phyloP scores from a whole-genome alignment of 768 basidiomycete genomes.

The Favolaschia claudopus region DNA sequence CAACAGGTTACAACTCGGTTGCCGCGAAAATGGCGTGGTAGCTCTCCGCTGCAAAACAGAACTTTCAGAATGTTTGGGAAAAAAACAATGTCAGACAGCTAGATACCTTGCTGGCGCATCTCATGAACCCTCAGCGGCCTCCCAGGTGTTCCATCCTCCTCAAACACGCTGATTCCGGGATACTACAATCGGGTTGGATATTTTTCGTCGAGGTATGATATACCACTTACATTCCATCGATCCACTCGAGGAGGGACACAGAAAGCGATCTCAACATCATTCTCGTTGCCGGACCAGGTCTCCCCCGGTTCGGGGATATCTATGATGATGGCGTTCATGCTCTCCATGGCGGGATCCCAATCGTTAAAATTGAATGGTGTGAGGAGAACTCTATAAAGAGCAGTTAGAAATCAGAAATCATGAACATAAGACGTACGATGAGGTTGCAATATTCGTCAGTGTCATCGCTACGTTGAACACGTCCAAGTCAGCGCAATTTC shows the following conservation, averaged over 20 bases:
- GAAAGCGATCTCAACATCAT: slow-evolving; percentile 50
- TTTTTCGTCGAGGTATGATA: too few species aligned
- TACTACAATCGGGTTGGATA: too few species aligned
- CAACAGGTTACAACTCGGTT: slow-evolving; percentile 12
- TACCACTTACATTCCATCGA: slow-evolving; percentile 35
- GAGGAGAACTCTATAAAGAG: slow-evolving; percentile 55
- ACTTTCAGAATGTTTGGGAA: neutral
- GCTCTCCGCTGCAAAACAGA: slow-evolving; percentile 17
- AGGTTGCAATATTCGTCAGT: slow-evolving; percentile 61
- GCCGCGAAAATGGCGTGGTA: slow-evolving; percentile 26
- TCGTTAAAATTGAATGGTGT: slow-evolving; percentile 74
- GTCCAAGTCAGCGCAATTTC: too few species aligned
- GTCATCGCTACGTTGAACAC: slow-evolving; percentile 47
- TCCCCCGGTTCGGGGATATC: slow-evolving; percentile 48
- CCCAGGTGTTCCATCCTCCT: slow-evolving; percentile 23
- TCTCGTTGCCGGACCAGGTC: slow-evolving; percentile 55
- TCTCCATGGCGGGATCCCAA: slow-evolving; percentile 66
- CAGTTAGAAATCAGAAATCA: neutral
- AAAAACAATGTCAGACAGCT: neutral
- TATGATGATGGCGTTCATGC: slow-evolving; percentile 59
- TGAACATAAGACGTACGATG: slow-evolving; percentile 46
- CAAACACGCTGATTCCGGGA: too few species aligned
- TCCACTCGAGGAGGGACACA: slow-evolving; percentile 34
- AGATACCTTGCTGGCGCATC: slow-evolving; percentile 23
- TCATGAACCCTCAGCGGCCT: slow-evolving; percentile 16